These are phyloP conservation scores for Heterobasidion irregulare DNA, from an alignment of 1,284 basidiomycete genomes.

Conservation along the genomic window DNA sequence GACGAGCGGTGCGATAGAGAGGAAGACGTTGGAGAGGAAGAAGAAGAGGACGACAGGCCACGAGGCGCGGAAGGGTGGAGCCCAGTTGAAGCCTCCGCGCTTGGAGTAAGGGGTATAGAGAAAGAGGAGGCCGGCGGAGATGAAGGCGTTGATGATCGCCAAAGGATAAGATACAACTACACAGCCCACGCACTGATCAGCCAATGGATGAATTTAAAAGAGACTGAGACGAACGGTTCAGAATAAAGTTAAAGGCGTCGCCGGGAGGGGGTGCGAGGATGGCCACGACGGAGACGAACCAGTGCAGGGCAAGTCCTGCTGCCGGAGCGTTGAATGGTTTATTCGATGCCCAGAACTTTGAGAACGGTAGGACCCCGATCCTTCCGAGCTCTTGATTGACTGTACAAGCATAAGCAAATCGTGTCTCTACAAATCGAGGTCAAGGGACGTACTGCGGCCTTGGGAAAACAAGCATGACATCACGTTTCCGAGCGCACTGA, in stretches of 20 bases:
- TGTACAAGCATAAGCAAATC: constrained; percentile 14
- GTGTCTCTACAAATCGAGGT: background rate
- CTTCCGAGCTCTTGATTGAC: constrained; percentile 66
- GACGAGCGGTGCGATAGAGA: constrained; percentile 48
- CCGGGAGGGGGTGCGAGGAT: constrained; percentile 48
- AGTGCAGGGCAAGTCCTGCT: constrained; percentile 48
- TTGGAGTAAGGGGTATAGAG: constrained; percentile 39
- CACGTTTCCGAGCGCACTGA: constrained; percentile 57
- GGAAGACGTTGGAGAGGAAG: constrained; percentile 55
- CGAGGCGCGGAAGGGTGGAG: constrained; percentile 53
- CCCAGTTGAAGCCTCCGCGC: constrained; percentile 31
- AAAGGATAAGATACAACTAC: constrained; percentile 47
- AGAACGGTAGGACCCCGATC: constrained; percentile 55
- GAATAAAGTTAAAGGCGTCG: constrained; percentile 60
- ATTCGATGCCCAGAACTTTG: constrained; percentile 54
- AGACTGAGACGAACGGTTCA: constrained; percentile 30
- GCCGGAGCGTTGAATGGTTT: constrained; percentile 56
- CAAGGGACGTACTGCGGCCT: constrained; percentile 28
- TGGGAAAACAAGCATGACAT: constrained; percentile 54
- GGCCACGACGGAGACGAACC: constrained; percentile 39
- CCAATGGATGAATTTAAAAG: too few species aligned
- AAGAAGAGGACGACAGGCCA: constrained; percentile 40
- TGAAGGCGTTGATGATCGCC: constrained; percentile 47
- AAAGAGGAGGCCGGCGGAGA: constrained; percentile 51
- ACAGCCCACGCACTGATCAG: background rate